These are phyloP conservation scores for Ustilago shanxiensis DNA, from an alignment of 1,284 basidiomycete species.

Conservation along the genomic window DNA sequence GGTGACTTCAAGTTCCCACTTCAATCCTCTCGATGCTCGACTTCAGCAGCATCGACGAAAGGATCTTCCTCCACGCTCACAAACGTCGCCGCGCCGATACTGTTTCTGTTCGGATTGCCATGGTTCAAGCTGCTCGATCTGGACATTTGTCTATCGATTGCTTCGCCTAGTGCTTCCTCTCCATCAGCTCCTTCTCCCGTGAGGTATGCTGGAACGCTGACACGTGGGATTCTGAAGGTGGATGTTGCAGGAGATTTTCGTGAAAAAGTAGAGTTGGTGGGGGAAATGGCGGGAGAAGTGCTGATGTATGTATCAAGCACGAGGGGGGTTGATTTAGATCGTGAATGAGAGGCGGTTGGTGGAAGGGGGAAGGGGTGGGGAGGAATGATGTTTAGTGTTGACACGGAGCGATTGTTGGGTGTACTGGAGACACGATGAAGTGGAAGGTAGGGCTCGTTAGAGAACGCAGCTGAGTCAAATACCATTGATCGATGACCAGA, in stretches of 20 bases:
- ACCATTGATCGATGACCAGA: too few species aligned
- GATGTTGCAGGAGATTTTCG: neutral
- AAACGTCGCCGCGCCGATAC: constrained; percentile 10
- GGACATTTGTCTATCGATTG: constrained; percentile 1
- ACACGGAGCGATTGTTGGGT: neutral
- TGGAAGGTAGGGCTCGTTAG: neutral
- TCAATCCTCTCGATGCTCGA: neutral
- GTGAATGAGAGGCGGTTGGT: neutral
- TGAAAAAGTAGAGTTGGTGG: neutral
- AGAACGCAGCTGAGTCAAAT: neutral
- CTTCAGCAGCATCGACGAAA: constrained; percentile 32
- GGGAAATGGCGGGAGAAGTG: neutral
- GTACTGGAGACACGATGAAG: neutral
- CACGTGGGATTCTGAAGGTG: constrained; percentile 29
- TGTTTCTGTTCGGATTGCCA: neutral
- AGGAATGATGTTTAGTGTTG: constrained; percentile 5
- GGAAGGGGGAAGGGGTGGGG: constrained; percentile 3
- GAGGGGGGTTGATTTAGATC: constrained; percentile 5
- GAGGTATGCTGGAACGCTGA: constrained; percentile 21
- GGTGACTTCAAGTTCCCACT: neutral
- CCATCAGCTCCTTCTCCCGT: neutral
- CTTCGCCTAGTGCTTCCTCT: neutral
- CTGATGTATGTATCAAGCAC: neutral
- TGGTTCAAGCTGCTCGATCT: neutral
- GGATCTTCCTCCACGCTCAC: constrained; percentile 26